Evolutionary conservation across 2,329 filamentous ascomycete species (phyloP).

Genomic region (Aspergillus felis): DNA sequence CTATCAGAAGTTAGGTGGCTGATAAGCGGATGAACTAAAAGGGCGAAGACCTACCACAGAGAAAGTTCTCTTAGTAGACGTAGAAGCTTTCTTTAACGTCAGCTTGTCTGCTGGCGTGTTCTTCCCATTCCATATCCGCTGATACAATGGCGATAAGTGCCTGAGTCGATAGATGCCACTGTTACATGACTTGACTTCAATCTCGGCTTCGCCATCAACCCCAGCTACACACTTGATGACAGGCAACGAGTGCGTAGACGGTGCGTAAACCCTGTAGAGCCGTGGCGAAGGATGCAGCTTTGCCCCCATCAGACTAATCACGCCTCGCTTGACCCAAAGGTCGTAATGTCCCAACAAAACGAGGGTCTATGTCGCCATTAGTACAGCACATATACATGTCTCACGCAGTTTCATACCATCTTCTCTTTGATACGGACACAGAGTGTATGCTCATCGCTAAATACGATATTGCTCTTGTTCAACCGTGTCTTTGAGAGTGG

Average conservation of each 20-base stretch:
- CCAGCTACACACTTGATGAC: conserved; percentile 46
- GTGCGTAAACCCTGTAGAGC: conserved; percentile 50
- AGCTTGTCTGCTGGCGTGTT: conserved; percentile 31
- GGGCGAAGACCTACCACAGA: conserved; percentile 33
- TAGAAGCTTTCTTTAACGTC: conserved; percentile 24
- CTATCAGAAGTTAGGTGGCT: conserved; percentile 23
- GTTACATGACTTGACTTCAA: conserved; percentile 47
- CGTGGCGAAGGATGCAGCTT: conserved; percentile 46
- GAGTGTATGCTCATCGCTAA: conserved; percentile 33
- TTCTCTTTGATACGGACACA: conserved; percentile 40
- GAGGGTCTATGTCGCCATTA: conserved; percentile 34
- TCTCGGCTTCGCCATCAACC: conserved; percentile 41
- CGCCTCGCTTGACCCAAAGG: conserved; percentile 54
- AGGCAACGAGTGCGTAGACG: conserved; percentile 55
- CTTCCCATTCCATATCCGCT: conserved; percentile 49
- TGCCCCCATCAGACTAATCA: conserved; percentile 57
- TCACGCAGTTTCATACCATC: conserved; percentile 24
- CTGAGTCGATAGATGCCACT: conserved; percentile 44
- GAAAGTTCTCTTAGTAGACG: conserved; percentile 32
- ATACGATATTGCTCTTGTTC: conserved; percentile 35
- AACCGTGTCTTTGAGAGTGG: conserved; percentile 37
- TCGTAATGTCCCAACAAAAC: conserved; percentile 52
- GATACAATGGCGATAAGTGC: conserved; percentile 49
- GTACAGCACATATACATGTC: conserved; percentile 2
- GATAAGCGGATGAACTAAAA: neutral